A percentile compares a stretch with the other conserved stretches of the same genome.
Conservation (phyloP, 1,284 basidiomycete species). For the Puccinia triticina region DNA sequence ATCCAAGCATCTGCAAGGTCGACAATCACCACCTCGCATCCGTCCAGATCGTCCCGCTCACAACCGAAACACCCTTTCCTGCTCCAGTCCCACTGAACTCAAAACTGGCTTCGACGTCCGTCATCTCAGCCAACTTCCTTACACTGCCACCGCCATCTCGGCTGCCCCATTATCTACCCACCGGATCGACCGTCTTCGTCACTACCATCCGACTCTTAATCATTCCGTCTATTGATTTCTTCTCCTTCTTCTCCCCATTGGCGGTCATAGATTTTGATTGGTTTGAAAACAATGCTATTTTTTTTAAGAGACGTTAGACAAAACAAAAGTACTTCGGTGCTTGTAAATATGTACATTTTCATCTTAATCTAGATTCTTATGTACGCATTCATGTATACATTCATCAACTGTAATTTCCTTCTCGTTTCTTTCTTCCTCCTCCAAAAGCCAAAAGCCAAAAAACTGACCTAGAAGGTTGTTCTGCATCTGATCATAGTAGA, state of each 20-base stretch:
- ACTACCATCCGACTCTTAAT: neutral
- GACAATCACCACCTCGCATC: neutral
- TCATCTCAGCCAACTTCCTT: neutral
- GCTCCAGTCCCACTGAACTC: slow-evolving; percentile 5
- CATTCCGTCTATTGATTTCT: neutral
- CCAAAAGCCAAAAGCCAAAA: too few species aligned
- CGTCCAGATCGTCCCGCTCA: neutral
- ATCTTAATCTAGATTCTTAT: too few species aligned
- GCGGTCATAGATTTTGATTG: neutral
- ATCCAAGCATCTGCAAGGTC: neutral
- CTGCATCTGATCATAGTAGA: too few species aligned
- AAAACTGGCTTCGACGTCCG: slow-evolving; percentile 12
- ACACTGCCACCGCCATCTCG: neutral
- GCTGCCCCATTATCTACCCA: neutral
- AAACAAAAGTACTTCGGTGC: too few species aligned
- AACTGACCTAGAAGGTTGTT: too few species aligned
- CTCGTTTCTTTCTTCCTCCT: too few species aligned
- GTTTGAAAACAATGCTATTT: neutral
- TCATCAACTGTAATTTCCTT: too few species aligned
- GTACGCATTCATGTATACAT: too few species aligned
- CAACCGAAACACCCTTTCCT: neutral
- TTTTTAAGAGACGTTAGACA: too few species aligned
- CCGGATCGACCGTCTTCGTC: neutral
- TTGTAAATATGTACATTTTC: too few species aligned
- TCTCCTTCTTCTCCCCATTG: neutral